These are phyloP conservation scores for Fusarium lateritium DNA, from an alignment of 2,329 filamentous ascomycete genomes.

Conservation along the genomic window DNA sequence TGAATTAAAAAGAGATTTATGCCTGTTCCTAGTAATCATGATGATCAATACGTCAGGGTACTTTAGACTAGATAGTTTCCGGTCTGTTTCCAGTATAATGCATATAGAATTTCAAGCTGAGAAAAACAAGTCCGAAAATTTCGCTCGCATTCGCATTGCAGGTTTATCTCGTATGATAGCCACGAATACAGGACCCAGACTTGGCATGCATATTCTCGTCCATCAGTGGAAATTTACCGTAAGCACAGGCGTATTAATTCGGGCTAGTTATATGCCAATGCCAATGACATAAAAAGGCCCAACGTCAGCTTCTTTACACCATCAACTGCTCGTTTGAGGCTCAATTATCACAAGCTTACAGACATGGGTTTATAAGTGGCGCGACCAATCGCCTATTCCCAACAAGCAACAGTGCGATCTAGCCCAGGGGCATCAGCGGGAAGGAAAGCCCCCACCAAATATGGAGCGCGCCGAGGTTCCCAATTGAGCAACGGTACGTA, in stretches of 20 bases:
- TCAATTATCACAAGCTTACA: slow-evolving; percentile 20
- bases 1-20: too few relatives aligned
- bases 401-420: slow-evolving; percentile 9
- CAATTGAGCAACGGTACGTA: slow-evolving; percentile 21
- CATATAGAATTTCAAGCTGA: too few relatives aligned
- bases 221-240: too few relatives aligned
- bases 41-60: too few relatives aligned
- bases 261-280: not conserved
- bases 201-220: too few relatives aligned
- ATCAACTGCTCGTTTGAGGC: slow-evolving; percentile 1
- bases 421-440: slow-evolving; percentile 24
- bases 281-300: not conserved
- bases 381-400: slow-evolving; percentile 10
- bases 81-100: too few relatives aligned
- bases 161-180: too few relatives aligned
- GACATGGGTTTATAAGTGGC: slow-evolving; percentile 7
- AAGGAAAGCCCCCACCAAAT: slow-evolving; percentile 17
- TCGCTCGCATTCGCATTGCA: too few relatives aligned
- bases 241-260: not conserved
- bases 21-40: too few relatives aligned
- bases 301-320: slow-evolving; percentile 6
- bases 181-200: too few relatives aligned
- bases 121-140: too few relatives aligned
- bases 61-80: too few relatives aligned
- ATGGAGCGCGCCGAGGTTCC: slow-evolving; percentile 26